Base-by-base conservation (phyloP, 169 alveolate genomes). In the Eimeria necatrix region DNA sequence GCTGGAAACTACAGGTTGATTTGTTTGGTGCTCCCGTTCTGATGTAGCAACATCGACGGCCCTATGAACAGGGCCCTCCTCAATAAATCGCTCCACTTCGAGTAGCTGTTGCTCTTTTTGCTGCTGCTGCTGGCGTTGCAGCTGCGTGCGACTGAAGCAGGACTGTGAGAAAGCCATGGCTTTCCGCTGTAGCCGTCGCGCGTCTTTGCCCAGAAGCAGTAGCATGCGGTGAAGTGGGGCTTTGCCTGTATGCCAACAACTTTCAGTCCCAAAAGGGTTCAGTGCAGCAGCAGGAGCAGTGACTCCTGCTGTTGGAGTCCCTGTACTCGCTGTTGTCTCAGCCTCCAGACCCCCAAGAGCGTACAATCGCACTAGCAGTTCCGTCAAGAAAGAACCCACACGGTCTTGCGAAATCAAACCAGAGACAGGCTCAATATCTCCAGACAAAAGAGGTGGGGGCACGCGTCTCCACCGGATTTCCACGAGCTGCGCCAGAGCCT, bases 121-220 rank as follows among this genome's bases (percentile, higher is more conserved):
- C 68, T 14, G 78, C 26, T 16, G 59, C 87, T 51, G 87, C 41
- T 14, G 64, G 32, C 61, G 24, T 76, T 49, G 87, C 64, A 18
- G 64, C 64, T 3, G 68, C 4, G 18, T 3, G 24, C 59, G 59
- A 20, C 59, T 49, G 87, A 76, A 41, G 87, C 87, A 76, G 61
- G 68, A 48, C 87, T 76, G 53, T 16, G 87, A 76, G 87, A 76
- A 76, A 41, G 87, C 87, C 87, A 76, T 41, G 9, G 87, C 87
- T 32, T 49, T 41, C 20, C 49, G 59, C 68, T 76, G 87, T 26
- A 49, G 18, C 5, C 87, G 87, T 9, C 64, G 59, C 32, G 64
- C 48, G 46, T 76, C 87, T 49, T 26, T 76, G 46, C 87, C 87
- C 9, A 76, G 64, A 5, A 76, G 87, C 59, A 76, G 87, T 18